Evolutionary conservation across 805 yeast species (phyloP), one percentile per base, ranked within the genome.

Genomic region (Diddensiella santjacobensis): DNA sequence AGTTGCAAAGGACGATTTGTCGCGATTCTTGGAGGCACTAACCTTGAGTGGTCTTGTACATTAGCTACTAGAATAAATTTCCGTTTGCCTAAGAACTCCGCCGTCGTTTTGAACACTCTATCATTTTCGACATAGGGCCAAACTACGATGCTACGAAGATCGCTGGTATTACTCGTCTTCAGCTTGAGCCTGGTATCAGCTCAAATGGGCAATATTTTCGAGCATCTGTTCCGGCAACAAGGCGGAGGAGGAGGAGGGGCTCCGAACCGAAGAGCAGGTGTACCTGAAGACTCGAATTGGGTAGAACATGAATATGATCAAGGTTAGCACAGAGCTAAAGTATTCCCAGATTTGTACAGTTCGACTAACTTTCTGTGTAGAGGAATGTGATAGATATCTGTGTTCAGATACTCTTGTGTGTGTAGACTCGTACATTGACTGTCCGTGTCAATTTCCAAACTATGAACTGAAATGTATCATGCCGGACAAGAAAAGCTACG

Each of bases 371-470:
- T 22, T 43, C 36, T 17, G 26, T n/a, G 36, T 48, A 50, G 61
- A 40, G 22, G 15, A 42, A 2, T 93, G 99, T 61, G 65, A 68
- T 6, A 70, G 71, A 3, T 91, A 83, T 63, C 66, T 91, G 30
- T 93, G 99, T 62, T 87, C 87, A 2, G 95, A 83, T 56, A 87
- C 97, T 0, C 71, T 81, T 36, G 72, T 72, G 6, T 93, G 99
- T 69, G 99, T 87, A 0, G 72, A 74, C 1, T 58, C 66, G 1
- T 79, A 87, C 0, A 56, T 73, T 4, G 85, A 83, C 44, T 93
- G 99, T 64, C 96, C 97, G 1, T 93, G 99, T 64, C 88, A 87
- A 2, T 91, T 80, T 61, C 93, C 96, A 1, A 79, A 81, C 50
- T 82, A 95, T 1, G 96, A 91, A 63, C 60, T 86, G 52, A 84